Conservation (phyloP, 352 stramenopile genomes). For the Aphanomyces stellatus region DNA sequence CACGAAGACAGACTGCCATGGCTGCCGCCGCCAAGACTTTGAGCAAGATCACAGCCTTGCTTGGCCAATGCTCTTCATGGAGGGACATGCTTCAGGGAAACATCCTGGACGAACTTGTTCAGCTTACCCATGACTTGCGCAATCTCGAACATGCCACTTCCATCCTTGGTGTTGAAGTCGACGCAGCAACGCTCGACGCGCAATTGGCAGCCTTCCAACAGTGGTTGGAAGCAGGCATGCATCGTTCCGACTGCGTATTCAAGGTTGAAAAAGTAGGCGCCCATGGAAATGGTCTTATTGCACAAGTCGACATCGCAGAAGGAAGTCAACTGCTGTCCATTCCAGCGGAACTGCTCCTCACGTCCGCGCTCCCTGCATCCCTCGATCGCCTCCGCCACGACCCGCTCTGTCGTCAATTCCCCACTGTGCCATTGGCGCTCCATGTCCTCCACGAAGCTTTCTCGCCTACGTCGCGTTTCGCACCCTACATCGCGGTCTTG, state of each 20-base stretch:
- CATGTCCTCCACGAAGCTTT: background rate
- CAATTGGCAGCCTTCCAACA: background rate
- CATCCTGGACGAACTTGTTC: background rate
- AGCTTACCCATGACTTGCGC: background rate
- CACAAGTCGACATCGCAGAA: background rate
- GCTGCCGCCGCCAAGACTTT: background rate
- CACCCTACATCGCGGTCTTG: conserved; percentile 38
- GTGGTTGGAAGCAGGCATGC: background rate
- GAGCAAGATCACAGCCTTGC: background rate
- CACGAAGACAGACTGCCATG: background rate
- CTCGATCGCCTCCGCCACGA: background rate
- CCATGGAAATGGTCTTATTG: background rate
- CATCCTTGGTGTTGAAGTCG: background rate
- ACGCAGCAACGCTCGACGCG: background rate
- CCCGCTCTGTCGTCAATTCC: conserved; percentile 3
- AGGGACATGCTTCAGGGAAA: background rate
- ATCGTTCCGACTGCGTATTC: background rate
- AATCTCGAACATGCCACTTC: background rate
- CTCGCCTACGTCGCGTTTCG: conserved; percentile 19
- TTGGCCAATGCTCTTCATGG: background rate
- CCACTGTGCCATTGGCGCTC: background rate
- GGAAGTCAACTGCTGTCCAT: background rate
- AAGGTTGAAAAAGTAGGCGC: background rate
- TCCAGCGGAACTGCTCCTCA: background rate
- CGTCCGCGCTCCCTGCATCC: background rate